Evolutionary conservation across 2,329 filamentous ascomycete species (phyloP).

Genomic region (Fusarium ramigenum): DNA sequence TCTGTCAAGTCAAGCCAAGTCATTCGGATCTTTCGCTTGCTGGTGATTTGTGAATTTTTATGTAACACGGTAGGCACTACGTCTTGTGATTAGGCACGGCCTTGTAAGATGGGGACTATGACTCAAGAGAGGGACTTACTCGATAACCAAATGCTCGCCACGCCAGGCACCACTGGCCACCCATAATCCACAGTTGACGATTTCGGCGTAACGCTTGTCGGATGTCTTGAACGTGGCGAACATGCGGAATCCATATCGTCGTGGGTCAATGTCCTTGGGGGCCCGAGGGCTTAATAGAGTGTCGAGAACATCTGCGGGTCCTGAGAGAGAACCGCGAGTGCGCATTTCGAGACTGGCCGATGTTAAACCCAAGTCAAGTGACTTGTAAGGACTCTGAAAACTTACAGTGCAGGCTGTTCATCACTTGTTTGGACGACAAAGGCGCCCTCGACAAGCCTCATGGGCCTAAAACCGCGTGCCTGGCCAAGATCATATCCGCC

Average conservation of each 20-base stretch:
- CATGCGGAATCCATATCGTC: slow-evolving; percentile 59
- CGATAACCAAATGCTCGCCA: slow-evolving; percentile 56
- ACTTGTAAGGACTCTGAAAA: not conserved
- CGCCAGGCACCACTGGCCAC: slow-evolving; percentile 60
- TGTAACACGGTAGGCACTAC: slow-evolving; percentile 49
- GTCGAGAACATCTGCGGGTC: slow-evolving; percentile 55
- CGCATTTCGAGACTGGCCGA: slow-evolving; percentile 53
- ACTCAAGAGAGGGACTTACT: slow-evolving; percentile 48
- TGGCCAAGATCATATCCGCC: slow-evolving; percentile 56
- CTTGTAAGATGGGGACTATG: not conserved
- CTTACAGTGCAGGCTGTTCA: slow-evolving; percentile 56
- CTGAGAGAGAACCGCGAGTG: slow-evolving; percentile 58
- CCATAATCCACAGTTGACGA: slow-evolving; percentile 61
- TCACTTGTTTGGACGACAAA: slow-evolving; percentile 61
- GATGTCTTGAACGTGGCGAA: slow-evolving; percentile 61
- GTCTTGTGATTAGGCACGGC: slow-evolving; percentile 16
- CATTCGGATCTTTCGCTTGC: slow-evolving; percentile 2
- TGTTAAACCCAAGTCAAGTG: not conserved
- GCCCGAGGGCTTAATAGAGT: slow-evolving; percentile 50
- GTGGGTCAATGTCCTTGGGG: slow-evolving; percentile 52
- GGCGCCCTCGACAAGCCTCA: slow-evolving; percentile 58
- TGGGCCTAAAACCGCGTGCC: slow-evolving; percentile 52
- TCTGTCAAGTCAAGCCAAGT: not conserved
- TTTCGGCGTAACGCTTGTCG: slow-evolving; percentile 59
- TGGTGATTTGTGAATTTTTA: slow-evolving; percentile 28